Evolutionary conservation across 106 monocot genomes (phyloP), one percentile per base, ranked within the genome.

Genomic region (Amphibolis antarctica): DNA sequence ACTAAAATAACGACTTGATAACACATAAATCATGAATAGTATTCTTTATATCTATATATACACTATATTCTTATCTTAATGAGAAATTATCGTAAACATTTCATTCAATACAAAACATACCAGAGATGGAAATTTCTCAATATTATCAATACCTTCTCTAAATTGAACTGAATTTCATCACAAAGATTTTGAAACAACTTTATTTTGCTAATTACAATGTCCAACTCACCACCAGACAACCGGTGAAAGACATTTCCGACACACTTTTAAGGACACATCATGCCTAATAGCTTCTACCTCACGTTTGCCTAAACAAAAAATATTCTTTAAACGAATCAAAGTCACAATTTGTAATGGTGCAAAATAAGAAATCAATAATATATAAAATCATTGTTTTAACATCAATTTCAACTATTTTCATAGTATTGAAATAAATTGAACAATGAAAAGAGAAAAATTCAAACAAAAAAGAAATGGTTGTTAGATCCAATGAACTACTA

Each of bases 291-390:
- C 66, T 75, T 87, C 87, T 46, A 78, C 70, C 68, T 98, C 91
- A 42, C 85, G 90, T 43, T 91, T 91, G 17, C 98, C 98, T 53
- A 98, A 63, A 46, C 98, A 90, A 73, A 98, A 86, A 74, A 98
- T 91, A 46, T 87, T 98, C 67, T 81, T 98, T 73, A 98, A 69
- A 30, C 91, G 69, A 67, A 79, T 88, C 75, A 98, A 79, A 62
- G 78, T 71, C 49, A 63, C 74, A 66, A 87, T 66, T 91, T 98
- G 62, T 67, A 79, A n/a, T 0, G 46, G 20, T 36, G 60, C 25
- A 42, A 7, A 23, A 28, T 36, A 9, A 42, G 21, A 42, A 36
- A 17, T 36, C 13, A 31, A 0, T 42, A 28, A 18, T 6, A 18
- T 42, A 42, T 6, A 60, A 56, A 14, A 13, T 56, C 10, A 12